Conservation (phyloP, 1,284 basidiomycete genomes). For the Cryptococcus sp. region DNA sequence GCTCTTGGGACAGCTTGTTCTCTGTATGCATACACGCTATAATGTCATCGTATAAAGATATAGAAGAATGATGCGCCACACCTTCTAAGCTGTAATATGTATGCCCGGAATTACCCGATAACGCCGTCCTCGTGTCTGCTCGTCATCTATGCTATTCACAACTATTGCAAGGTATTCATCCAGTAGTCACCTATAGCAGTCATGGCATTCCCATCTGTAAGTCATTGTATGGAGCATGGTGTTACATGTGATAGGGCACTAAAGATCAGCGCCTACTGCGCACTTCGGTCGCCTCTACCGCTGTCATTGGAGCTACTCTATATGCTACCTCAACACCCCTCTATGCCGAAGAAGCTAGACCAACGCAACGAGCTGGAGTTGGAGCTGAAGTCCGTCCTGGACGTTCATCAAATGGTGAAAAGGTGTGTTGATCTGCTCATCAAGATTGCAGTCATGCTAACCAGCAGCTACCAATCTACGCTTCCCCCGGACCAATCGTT, state of each 20-base stretch:
- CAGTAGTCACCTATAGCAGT: background rate
- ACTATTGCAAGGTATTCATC: background rate
- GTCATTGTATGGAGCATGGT: background rate
- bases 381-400: conserved; percentile 23
- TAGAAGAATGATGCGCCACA: too few species aligned
- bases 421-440: conserved; percentile 18
- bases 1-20: background rate
- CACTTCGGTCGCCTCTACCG: background rate
- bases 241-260: background rate
- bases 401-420: conserved; percentile 26
- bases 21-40: background rate
- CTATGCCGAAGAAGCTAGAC: conserved; percentile 16
- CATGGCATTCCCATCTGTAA: background rate
- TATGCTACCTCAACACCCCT: conserved; percentile 9
- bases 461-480: conserved; percentile 72
- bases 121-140: background rate
- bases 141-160: background rate
- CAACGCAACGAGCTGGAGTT: background rate
- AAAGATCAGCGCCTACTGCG: background rate
- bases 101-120: background rate
- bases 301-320: conserved; percentile 11
- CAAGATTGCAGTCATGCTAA: background rate
- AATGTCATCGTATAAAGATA: background rate
- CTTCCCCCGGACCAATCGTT: conserved; percentile 52
- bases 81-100: too few species aligned